Percentiles rank a stretch among this genome's conserved stretches.
Conservation (phyloP, 2,329 filamentous ascomycete genomes). For the Magnaporthiopsis poae region DNA sequence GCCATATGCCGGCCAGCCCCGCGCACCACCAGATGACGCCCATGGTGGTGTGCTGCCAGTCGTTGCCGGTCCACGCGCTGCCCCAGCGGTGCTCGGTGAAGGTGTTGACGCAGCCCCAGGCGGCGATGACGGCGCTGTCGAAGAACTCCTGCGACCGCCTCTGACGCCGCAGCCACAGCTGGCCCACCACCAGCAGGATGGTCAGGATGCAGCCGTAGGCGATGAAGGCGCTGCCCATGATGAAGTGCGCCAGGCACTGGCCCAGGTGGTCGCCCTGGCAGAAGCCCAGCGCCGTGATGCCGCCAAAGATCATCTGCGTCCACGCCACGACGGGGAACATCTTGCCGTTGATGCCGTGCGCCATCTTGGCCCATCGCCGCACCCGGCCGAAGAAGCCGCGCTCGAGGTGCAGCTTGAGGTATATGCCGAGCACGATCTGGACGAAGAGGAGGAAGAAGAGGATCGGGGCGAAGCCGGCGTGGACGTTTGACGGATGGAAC, state of each 20-base stretch:
- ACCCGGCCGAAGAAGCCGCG: slow-evolving; percentile 73
- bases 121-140: slow-evolving; percentile 79
- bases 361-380: slow-evolving; percentile 58
- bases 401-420: slow-evolving; percentile 81
- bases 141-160: slow-evolving; percentile 94
- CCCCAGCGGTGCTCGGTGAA: slow-evolving; percentile 98
- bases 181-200: slow-evolving; percentile 77
- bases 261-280: slow-evolving; percentile 84
- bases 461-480: slow-evolving; percentile 68
- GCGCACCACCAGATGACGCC: slow-evolving; percentile 98
- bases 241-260: slow-evolving; percentile 92
- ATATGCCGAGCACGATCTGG: slow-evolving; percentile 73
- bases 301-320: slow-evolving; percentile 92
- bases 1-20: slow-evolving; percentile 82
- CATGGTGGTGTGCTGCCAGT: slow-evolving; percentile 98
- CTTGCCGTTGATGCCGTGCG: slow-evolving; percentile 77
- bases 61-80: slow-evolving; percentile 76
- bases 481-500: slow-evolving; percentile 66
- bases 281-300: slow-evolving; percentile 84
- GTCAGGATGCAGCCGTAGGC: slow-evolving; percentile 83
- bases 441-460: slow-evolving; percentile 68
- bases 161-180: slow-evolving; percentile 71
- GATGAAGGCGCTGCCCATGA: slow-evolving; percentile 96
- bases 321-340: slow-evolving; percentile 76
- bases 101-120: slow-evolving; percentile 95